Base-by-base conservation (phyloP, 192 early-diverging fungal species). In the Backusella mclennaniae region DNA sequence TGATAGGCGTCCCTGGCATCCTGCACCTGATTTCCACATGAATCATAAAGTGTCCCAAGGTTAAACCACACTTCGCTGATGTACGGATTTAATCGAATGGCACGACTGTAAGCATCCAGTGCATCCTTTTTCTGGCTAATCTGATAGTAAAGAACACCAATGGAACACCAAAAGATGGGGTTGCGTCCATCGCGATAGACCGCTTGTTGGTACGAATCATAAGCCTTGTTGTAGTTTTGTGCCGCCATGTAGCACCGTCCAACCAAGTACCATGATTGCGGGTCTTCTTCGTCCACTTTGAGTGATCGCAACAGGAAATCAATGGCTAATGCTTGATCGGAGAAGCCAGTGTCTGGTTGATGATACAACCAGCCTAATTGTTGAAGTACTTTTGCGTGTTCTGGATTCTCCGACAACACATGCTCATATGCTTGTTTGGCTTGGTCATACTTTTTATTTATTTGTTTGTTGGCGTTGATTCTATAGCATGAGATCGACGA, bases 41-140 rank as follows among this genome's bases (percentile, higher is more conserved):
- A 90, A 79, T 99, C 98, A 79, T 99, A 99, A 0, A 99, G 87
- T 0, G 97, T 96, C 0, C 98, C 98, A 15, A 99, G 81, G 79
- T 99, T 94, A 66, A 95, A 98, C 98, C 98, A 99, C 1, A 99
- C 97, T 83, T 99, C 98, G 79, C 92, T 92, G 73, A 98, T 93
- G 75, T 94, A 92, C 35, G 98, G 95, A 78, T 97, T 96, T 38
- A 98, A 86, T 46, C 96, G 92, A 71, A 99, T 97, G 0, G 97
- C 98, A 23, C 95, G 89, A 75, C 92, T 95, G 80, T 99, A 99
- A 1, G 98, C 98, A 84, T 99, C 97, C 66, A 99, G 85, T 0
- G 98, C 98, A 79, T 99, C 97, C 7, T 93, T 85, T 79, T 96
- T 96, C 72, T 96, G 95, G 71, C 92, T 96, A 78, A 99, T 98